A percentile compares a stretch with the other conserved stretches of the same genome.
phyloP scores from a whole-genome alignment of 805 yeast species.

The Candida pseudoglaebosa region DNA sequence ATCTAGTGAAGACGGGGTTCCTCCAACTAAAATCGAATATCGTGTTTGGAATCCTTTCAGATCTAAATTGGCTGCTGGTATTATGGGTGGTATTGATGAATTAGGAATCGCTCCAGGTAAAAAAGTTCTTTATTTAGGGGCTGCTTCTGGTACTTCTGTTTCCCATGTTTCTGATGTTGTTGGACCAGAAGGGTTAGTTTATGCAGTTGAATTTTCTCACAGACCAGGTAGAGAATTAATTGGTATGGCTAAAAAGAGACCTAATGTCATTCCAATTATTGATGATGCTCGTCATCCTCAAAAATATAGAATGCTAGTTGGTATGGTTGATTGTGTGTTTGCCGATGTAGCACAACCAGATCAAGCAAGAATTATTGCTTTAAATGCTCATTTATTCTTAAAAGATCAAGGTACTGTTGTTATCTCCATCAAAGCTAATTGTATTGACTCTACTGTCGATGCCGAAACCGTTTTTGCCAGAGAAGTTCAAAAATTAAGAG shows the following conservation, averaged over 20 bases:
- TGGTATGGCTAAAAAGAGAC: conserved; percentile 99
- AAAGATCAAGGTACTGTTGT: conserved; percentile 99
- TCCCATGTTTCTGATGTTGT: conserved; percentile 98
- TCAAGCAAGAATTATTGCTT: conserved; percentile 99
- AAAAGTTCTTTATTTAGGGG: conserved; percentile 96
- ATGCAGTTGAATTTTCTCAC: conserved; percentile 99
- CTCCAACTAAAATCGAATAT: conserved; percentile 94
- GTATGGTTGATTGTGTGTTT: conserved; percentile 98
- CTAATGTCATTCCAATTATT: conserved; percentile 96
- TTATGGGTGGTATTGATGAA: conserved; percentile 99
- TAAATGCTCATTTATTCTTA: conserved; percentile 96
- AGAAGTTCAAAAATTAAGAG: conserved; percentile 98
- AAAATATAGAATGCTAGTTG: conserved; percentile 97
- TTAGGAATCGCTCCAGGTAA: conserved; percentile 96
- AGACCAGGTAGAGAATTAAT: conserved; percentile 99
- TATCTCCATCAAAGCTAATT: conserved; percentile 98
- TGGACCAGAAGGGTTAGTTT: conserved; percentile 98
- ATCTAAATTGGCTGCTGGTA: conserved; percentile 99
- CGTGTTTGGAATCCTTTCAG: conserved; percentile 99
- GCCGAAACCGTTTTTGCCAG: conserved; percentile 99
- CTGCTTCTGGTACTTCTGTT: conserved; percentile 99
- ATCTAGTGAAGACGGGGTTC: conserved; percentile 78
- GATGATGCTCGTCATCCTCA: conserved; percentile 99
- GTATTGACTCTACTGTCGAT: conserved; percentile 99
- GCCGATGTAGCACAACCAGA: conserved; percentile 99